Conservation (phyloP, 495 filamentous ascomycete genomes). For the Arthonia radiata region DNA sequence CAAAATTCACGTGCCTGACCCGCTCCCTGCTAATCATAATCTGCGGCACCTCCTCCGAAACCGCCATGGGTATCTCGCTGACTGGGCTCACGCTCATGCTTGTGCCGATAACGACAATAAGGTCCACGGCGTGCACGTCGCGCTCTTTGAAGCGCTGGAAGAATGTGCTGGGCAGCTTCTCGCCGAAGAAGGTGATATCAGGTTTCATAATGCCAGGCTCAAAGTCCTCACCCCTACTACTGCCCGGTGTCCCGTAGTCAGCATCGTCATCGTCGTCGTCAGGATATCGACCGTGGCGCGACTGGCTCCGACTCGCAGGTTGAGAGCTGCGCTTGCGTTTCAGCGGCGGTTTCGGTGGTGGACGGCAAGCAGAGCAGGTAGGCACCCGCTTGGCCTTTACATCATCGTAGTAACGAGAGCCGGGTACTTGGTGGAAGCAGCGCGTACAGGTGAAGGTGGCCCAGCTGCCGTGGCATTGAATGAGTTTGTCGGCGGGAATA, state of each 20-base stretch:
- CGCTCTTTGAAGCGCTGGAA: slow-evolving; percentile 52
- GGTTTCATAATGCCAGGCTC: slow-evolving; percentile 89
- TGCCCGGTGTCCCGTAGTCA: slow-evolving; percentile 38
- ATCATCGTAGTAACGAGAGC: slow-evolving; percentile 52
- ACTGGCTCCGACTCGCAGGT: slow-evolving; percentile 21
- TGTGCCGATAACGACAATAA: slow-evolving; percentile 94
- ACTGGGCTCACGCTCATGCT: slow-evolving; percentile 93
- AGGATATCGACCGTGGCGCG: slow-evolving; percentile 18
- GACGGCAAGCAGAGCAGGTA: slow-evolving; percentile 31
- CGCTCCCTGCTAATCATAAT: slow-evolving; percentile 84
- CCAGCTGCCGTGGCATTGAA: slow-evolving; percentile 93
- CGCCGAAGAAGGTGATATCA: slow-evolving; percentile 95
- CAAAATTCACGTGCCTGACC: slow-evolving; percentile 74
- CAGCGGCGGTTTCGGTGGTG: slow-evolving; percentile 19
- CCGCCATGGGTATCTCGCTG: slow-evolving; percentile 59
- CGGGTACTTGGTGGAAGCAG: slow-evolving; percentile 49
- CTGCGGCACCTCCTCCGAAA: slow-evolving; percentile 62
- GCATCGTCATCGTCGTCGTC: slow-evolving; percentile 50
- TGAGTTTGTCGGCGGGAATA: slow-evolving; percentile 56
- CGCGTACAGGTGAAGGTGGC: slow-evolving; percentile 77
- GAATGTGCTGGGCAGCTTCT: slow-evolving; percentile 64
- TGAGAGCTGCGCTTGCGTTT: slow-evolving; percentile 60
- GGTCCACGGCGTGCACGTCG: slow-evolving; percentile 55
- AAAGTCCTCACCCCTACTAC: too few species aligned
- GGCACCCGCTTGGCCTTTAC: slow-evolving; percentile 51